phyloP scores from a whole-genome alignment of 2,329 filamentous ascomycete genomes.

The Fusarium hostae region DNA sequence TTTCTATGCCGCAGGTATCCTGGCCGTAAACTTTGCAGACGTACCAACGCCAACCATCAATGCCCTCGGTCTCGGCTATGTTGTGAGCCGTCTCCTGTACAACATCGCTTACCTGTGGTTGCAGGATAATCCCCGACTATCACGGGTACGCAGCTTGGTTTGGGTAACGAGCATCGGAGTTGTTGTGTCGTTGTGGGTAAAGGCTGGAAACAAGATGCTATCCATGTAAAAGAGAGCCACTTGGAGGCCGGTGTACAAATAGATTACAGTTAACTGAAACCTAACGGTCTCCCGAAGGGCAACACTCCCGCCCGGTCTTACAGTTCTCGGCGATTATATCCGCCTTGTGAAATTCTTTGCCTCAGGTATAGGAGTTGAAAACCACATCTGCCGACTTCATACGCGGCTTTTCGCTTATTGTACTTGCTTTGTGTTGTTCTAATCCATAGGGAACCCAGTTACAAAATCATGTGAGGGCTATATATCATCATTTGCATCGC shows the following conservation, averaged over 20 bases:
- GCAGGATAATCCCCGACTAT: constrained; percentile 53
- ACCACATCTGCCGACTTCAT: constrained; percentile 23
- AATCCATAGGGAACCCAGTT: not conserved
- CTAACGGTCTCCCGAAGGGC: not conserved
- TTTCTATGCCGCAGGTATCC: constrained; percentile 55
- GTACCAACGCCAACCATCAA: constrained; percentile 54
- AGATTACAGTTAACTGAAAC: not conserved
- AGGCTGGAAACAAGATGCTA: constrained; percentile 50
- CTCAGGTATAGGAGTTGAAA: constrained; percentile 12
- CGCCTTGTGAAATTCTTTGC: constrained; percentile 12
- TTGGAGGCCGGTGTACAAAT: not conserved
- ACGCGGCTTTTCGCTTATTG: constrained; percentile 4
- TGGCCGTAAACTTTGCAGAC: constrained; percentile 59
- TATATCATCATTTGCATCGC: constrained; percentile 9
- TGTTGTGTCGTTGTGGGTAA: constrained; percentile 53
- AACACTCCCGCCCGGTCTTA: not conserved
- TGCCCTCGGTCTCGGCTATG: constrained; percentile 52
- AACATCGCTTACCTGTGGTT: constrained; percentile 57
- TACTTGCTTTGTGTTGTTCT: constrained; percentile 2
- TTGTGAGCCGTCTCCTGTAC: constrained; percentile 54
- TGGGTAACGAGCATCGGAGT: constrained; percentile 52
- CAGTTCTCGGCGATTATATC: constrained; percentile 20
- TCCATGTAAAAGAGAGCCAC: constrained; percentile 5
- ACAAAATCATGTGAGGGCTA: not conserved
- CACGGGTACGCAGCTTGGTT: constrained; percentile 51